Evolutionary conservation across 1,139 yeast genomes (phyloP).

Genomic region (Candida neerlandica): DNA sequence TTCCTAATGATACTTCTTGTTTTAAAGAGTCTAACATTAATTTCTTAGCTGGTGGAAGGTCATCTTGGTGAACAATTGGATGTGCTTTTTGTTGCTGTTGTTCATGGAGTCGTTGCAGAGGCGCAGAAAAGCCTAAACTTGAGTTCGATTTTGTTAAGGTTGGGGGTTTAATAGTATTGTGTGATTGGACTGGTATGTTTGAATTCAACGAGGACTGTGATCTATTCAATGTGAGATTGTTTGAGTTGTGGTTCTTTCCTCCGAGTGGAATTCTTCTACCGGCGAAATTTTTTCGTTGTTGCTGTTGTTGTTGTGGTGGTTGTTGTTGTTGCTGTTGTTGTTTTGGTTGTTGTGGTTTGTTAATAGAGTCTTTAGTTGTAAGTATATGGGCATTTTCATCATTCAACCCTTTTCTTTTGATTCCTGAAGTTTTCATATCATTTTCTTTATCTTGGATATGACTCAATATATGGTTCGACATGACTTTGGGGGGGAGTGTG

Average conservation of each 20-base stretch:
- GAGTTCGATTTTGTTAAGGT: slow-evolving; percentile 40
- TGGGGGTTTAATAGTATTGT: slow-evolving; percentile 20
- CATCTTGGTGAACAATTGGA: slow-evolving; percentile 3
- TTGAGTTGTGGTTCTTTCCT: slow-evolving; percentile 48
- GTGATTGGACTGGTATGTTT: slow-evolving; percentile 3
- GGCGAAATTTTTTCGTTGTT: slow-evolving; percentile 8
- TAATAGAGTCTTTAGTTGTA: slow-evolving; percentile 1
- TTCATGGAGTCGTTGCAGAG: slow-evolving; percentile 8
- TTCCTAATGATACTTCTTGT: background rate
- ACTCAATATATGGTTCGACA: slow-evolving; percentile 8
- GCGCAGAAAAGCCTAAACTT: slow-evolving; percentile 38
- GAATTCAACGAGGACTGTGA: slow-evolving; percentile 32
- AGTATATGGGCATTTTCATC: slow-evolving; percentile 5
- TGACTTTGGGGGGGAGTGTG: background rate
- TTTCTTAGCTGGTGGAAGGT: slow-evolving; percentile 1
- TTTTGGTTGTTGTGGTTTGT: slow-evolving; percentile 2
- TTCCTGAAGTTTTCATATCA: slow-evolving; percentile 5
- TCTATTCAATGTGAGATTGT: slow-evolving; percentile 32
- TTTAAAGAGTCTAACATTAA: background rate
- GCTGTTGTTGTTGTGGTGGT: background rate
- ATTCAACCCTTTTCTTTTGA: slow-evolving; percentile 3
- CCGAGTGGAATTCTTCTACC: slow-evolving; percentile 46
- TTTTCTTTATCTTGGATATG: slow-evolving; percentile 7
- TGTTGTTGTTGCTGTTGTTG: slow-evolving; percentile 1
- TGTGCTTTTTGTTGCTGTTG: slow-evolving; percentile 7